Percentiles rank a stretch among this genome's conserved stretches.
Conservation (phyloP, 805 yeast genomes). For the Sugiyamaella qingdaonensis region DNA sequence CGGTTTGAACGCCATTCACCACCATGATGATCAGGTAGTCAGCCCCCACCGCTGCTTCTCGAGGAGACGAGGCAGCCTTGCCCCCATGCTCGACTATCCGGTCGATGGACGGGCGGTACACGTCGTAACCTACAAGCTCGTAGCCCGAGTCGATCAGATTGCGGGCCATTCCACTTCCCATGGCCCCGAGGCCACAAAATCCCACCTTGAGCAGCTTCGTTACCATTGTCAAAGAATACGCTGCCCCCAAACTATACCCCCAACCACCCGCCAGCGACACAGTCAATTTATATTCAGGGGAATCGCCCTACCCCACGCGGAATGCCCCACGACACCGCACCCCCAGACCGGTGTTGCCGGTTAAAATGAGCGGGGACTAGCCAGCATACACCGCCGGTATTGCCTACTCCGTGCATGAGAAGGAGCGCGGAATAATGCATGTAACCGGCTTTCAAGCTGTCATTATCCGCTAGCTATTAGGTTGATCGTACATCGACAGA, state of each 20-base stretch:
- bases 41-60: constrained; percentile 7
- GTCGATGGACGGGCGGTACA: constrained; percentile 10
- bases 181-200: constrained; percentile 14
- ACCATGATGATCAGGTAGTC: constrained; percentile 11
- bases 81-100: constrained; percentile 5
- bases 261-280: background rate
- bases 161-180: constrained; percentile 12
- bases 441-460: too few species aligned
- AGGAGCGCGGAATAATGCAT: too few species aligned
- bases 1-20: constrained; percentile 12
- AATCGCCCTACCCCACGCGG: background rate
- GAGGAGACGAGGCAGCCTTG: constrained; percentile 8
- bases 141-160: constrained; percentile 5
- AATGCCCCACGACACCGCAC: background rate
- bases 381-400: too few species aligned
- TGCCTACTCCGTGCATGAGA: too few species aligned
- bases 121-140: constrained; percentile 9
- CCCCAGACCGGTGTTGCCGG: constrained; percentile 2
- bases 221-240: constrained; percentile 7
- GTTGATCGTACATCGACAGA: too few species aligned
- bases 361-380: background rate
- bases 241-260: background rate
- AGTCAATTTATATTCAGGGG: background rate
- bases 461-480: too few species aligned
- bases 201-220: constrained; percentile 4